phyloP scores from a whole-genome alignment of 164 flowering plant species.

The Piper longum region DNA sequence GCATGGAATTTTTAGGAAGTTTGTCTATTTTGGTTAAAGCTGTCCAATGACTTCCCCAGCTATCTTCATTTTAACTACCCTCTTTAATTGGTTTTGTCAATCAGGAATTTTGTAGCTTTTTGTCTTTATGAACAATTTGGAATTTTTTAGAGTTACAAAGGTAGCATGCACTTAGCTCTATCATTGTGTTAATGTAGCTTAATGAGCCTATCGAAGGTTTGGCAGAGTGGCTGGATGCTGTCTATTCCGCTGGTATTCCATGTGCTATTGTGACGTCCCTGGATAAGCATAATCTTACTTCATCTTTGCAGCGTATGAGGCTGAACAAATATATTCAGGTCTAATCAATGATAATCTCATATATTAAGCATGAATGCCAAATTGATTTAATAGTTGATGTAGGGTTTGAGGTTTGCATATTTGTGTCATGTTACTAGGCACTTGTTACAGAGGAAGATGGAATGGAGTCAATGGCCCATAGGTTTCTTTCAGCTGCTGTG shows the following conservation, averaged over 20 bases:
- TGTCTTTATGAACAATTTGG: neutral
- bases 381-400: neutral
- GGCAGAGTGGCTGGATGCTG: constrained; percentile 83
- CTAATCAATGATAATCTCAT: neutral
- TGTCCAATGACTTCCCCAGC: too few species aligned
- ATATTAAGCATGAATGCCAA: neutral
- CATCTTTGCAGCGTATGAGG: constrained; percentile 56
- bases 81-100: neutral
- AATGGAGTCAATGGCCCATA: constrained; percentile 93
- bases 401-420: too few species aligned
- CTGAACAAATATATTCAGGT: constrained; percentile 85
- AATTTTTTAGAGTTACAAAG: too few species aligned
- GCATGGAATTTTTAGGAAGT: too few species aligned
- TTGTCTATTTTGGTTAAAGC: too few species aligned
- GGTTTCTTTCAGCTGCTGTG: constrained; percentile 85
- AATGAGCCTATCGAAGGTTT: constrained; percentile 65
- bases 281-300: constrained; percentile 53
- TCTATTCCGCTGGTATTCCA: constrained; percentile 67
- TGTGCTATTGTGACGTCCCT: constrained; percentile 91
- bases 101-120: neutral
- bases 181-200: constrained; percentile 32
- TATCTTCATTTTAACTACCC: too few species aligned
- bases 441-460: constrained; percentile 93
- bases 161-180: neutral
- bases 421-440: constrained; percentile 27